phyloP scores from a whole-genome alignment of 1,139 yeast genomes.

The Trichomonascaceae sp. region DNA sequence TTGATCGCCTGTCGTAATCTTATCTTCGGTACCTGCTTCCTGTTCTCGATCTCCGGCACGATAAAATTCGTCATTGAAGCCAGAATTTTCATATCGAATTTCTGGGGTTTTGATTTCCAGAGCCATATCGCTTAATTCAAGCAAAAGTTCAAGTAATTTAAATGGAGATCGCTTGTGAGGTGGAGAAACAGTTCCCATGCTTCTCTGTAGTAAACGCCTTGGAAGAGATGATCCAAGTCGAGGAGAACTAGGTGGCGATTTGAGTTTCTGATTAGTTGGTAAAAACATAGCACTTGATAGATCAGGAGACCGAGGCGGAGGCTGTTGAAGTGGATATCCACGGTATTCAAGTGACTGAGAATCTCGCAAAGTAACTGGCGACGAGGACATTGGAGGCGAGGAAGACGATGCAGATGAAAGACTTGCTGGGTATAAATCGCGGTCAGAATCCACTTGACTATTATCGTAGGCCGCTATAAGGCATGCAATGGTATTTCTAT shows the following conservation, averaged over 20 bases:
- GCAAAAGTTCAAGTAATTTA: slow-evolving; percentile 56
- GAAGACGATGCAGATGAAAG: slow-evolving; percentile 3
- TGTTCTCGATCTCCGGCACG: slow-evolving; percentile 6
- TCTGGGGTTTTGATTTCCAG: slow-evolving; percentile 58
- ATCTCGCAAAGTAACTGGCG: slow-evolving; percentile 10
- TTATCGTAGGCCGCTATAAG: slow-evolving; percentile 19
- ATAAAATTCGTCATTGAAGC: slow-evolving; percentile 25
- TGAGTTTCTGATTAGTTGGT: neutral
- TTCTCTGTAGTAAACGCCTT: slow-evolving; percentile 5
- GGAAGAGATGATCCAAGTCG: slow-evolving; percentile 14
- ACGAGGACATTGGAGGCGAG: slow-evolving; percentile 10
- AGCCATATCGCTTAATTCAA: slow-evolving; percentile 73
- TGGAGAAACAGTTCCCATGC: slow-evolving; percentile 13
- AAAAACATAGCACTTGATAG: neutral
- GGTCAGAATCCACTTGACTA: neutral
- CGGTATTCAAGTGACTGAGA: slow-evolving; percentile 46
- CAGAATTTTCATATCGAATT: slow-evolving; percentile 14
- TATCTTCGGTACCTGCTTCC: slow-evolving; percentile 5
- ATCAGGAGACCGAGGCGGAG: slow-evolving; percentile 13
- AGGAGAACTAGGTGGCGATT: slow-evolving; percentile 22
- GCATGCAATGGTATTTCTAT: slow-evolving; percentile 46
- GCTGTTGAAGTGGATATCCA: slow-evolving; percentile 48
- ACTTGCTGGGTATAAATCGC: slow-evolving; percentile 4
- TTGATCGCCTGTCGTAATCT: slow-evolving; percentile 6
- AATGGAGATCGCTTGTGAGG: slow-evolving; percentile 48